Evolutionary conservation across 2,329 filamentous ascomycete species (phyloP).

Genomic region (Verticillium tricorpus): DNA sequence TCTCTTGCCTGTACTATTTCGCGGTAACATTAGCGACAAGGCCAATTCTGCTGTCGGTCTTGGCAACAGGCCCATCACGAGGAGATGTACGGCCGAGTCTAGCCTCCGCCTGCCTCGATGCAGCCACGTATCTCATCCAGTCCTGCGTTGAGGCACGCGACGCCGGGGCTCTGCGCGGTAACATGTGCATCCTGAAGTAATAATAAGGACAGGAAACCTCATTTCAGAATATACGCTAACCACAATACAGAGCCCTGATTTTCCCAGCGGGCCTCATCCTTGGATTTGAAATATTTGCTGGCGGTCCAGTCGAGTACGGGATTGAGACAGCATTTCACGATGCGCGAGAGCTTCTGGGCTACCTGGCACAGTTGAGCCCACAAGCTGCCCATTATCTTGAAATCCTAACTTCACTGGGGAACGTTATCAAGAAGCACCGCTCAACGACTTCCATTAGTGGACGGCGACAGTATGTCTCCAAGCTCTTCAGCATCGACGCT

Average conservation of each 20-base stretch:
- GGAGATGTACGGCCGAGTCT: constrained; percentile 29
- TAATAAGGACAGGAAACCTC: constrained; percentile 13
- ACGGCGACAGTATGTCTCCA: constrained; percentile 21
- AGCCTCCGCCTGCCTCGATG: constrained; percentile 50
- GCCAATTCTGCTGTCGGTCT: constrained; percentile 40
- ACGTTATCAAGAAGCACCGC: constrained; percentile 38
- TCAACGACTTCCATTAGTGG: constrained; percentile 15
- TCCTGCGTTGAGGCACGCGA: constrained; percentile 44
- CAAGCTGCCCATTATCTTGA: constrained; percentile 55
- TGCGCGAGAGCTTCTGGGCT: constrained; percentile 43
- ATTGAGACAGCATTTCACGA: constrained; percentile 44
- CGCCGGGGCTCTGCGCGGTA: constrained; percentile 39
- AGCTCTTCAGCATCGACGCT: constrained; percentile 17
- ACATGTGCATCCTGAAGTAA: constrained; percentile 57
- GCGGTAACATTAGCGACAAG: constrained; percentile 53
- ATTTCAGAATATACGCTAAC: not conserved
- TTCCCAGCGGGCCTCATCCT: constrained; percentile 55
- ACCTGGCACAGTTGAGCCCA: constrained; percentile 42
- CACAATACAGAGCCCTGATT: constrained; percentile 38
- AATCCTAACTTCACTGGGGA: constrained; percentile 43
- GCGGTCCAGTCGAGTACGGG: constrained; percentile 37
- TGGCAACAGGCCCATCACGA: constrained; percentile 32
- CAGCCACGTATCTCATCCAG: constrained; percentile 50
- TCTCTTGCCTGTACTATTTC: constrained; percentile 55
- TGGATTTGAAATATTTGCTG: constrained; percentile 51